These are phyloP conservation scores for Colletotrichum plurivorum DNA, from an alignment of 2,329 filamentous ascomycete species.

Conservation along the genomic window DNA sequence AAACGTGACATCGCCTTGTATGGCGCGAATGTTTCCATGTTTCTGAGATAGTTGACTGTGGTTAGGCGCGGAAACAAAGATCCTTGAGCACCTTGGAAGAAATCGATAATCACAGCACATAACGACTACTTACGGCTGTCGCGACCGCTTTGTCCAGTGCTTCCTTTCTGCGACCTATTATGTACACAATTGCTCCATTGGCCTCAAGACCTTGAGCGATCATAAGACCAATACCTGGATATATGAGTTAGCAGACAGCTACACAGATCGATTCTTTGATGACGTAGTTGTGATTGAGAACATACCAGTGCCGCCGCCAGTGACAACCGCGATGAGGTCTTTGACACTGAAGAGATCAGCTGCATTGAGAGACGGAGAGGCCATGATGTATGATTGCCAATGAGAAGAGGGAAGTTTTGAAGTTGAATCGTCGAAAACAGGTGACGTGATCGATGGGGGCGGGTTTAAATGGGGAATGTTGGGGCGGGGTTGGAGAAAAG, in stretches of 20 bases:
- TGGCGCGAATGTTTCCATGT: conserved; percentile 38
- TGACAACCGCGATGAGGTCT: conserved; percentile 68
- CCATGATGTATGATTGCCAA: conserved; percentile 29
- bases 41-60: conserved; percentile 5
- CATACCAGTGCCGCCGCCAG: conserved; percentile 59
- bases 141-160: conserved; percentile 56
- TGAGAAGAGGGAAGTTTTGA: not conserved
- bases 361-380: conserved; percentile 26
- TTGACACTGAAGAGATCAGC: conserved; percentile 61
- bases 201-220: conserved; percentile 63
- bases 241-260: not conserved
- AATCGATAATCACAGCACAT: no score
- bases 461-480: conserved; percentile 7
- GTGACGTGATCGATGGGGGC: not conserved
- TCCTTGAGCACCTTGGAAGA: no score
- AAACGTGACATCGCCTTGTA: conserved; percentile 50
- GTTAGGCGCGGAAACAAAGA: no score
- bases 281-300: conserved; percentile 16
- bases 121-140: conserved; percentile 43
- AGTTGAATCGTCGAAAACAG: conserved; percentile 38
- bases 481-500: conserved; percentile 21
- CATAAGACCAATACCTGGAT: conserved; percentile 63
- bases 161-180: conserved; percentile 63
- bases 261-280: not conserved
- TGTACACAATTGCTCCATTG: conserved; percentile 67